Conservation (phyloP, 1,139 yeast genomes). For the Kurtzmaniella quercitrusa region DNA sequence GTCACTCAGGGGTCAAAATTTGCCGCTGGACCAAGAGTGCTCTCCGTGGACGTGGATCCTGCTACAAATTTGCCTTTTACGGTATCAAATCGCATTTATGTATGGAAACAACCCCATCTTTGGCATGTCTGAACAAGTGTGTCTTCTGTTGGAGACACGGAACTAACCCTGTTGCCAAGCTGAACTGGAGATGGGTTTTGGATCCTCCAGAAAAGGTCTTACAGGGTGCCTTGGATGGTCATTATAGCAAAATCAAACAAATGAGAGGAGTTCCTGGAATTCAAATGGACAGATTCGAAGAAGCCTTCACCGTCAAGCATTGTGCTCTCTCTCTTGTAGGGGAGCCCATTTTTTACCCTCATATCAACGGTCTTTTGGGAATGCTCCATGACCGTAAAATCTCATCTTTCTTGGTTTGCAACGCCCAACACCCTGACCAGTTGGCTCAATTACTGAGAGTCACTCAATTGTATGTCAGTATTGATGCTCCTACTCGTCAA, state of each 20-base stretch:
- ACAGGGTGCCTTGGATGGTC: slow-evolving; percentile 84
- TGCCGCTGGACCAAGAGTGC: slow-evolving; percentile 98
- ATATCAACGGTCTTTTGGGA: slow-evolving; percentile 77
- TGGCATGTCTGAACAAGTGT: slow-evolving; percentile 92
- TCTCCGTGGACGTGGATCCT: slow-evolving; percentile 87
- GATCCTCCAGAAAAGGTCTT: slow-evolving; percentile 83
- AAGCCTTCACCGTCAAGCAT: slow-evolving; percentile 83
- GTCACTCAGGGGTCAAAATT: slow-evolving; percentile 92
- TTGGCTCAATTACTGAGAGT: slow-evolving; percentile 66
- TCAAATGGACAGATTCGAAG: slow-evolving; percentile 82
- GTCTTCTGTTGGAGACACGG: slow-evolving; percentile 98
- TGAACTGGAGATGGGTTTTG: slow-evolving; percentile 91
- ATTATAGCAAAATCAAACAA: slow-evolving; percentile 86
- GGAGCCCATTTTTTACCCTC: slow-evolving; percentile 90
- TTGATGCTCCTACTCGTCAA: slow-evolving; percentile 83
- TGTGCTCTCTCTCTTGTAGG: slow-evolving; percentile 93
- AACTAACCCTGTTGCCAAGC: slow-evolving; percentile 93
- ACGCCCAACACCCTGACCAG: slow-evolving; percentile 93
- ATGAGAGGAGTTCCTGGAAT: slow-evolving; percentile 96
- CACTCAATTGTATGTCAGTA: slow-evolving; percentile 87
- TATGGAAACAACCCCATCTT: slow-evolving; percentile 93
- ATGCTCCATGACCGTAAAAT: slow-evolving; percentile 76
- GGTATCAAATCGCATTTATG: slow-evolving; percentile 88
- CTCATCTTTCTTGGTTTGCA: slow-evolving; percentile 86
- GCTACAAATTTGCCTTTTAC: slow-evolving; percentile 88